These are phyloP conservation scores for Diaporthe nobilis DNA, from an alignment of 2,329 filamentous ascomycete genomes.

Conservation along the genomic window DNA sequence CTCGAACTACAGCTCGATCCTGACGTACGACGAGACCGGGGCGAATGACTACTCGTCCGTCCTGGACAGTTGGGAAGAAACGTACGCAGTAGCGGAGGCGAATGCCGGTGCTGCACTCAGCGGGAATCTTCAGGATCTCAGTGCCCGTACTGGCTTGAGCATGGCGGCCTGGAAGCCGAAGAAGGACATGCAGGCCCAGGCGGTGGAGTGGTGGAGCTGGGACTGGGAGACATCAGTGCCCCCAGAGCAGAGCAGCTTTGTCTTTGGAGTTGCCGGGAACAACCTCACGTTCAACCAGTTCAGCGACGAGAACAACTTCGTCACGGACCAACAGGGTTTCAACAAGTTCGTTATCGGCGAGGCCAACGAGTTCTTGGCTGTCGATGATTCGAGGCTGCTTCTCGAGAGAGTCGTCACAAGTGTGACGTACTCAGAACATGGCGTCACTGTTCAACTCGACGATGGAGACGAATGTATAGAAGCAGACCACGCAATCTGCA, in stretches of 20 bases:
- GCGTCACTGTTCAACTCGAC: neutral
- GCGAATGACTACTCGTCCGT: neutral
- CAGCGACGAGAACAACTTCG: neutral
- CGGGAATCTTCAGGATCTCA: neutral
- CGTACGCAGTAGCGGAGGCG: neutral
- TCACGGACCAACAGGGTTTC: neutral
- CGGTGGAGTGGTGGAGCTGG: constrained; percentile 1
- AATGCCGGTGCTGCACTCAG: neutral
- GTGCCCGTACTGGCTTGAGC: neutral
- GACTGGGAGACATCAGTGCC: neutral
- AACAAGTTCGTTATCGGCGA: neutral
- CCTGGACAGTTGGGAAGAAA: neutral
- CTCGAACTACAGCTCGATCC: constrained; percentile 6
- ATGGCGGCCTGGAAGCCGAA: neutral
- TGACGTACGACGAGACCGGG: neutral
- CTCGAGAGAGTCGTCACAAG: neutral
- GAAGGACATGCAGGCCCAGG: neutral
- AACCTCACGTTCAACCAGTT: constrained; percentile 8
- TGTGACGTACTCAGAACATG: neutral
- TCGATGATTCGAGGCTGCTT: neutral
- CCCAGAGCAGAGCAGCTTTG: neutral
- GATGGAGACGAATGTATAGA: neutral
- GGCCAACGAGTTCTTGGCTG: neutral
- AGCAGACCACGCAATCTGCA: neutral
- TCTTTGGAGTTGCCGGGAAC: neutral